Conservation (phyloP, 139 green algal genomes). For the Chlorella ohadii region DNA sequence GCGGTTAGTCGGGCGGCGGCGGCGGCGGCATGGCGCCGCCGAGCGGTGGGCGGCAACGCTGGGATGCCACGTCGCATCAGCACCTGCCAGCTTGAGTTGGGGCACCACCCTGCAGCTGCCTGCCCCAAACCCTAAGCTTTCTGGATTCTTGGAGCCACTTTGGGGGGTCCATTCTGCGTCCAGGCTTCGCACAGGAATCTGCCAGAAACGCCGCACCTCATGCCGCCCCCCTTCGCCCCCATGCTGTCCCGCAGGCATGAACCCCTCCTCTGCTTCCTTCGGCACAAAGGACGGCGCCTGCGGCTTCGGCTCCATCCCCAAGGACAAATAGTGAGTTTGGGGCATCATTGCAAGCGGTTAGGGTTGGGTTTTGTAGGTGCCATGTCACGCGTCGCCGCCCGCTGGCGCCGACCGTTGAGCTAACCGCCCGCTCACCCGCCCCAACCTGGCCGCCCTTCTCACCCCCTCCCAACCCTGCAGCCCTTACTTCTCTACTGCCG, state of each 20-base stretch:
- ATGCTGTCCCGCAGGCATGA: slow-evolving; percentile 26
- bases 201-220: no score
- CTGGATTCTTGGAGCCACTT: no score
- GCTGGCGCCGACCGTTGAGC: not conserved
- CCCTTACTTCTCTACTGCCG: slow-evolving; percentile 33
- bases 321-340: not conserved
- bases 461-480: not conserved
- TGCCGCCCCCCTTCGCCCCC: not conserved
- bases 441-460: no score
- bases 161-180: no score
- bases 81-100: not conserved
- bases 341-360: no score
- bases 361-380: no score
- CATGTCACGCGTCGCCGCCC: no score
- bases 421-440: not conserved
- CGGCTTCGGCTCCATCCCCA: slow-evolving; percentile 40
- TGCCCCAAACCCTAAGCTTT: no score
- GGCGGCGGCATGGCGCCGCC: no score
- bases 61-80: not conserved
- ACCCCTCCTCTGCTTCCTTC: slow-evolving; percentile 13
- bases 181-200: no score
- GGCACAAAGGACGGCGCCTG: slow-evolving; percentile 41
- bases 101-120: no score
- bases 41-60: not conserved
- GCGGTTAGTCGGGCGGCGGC: no score